Base-by-base conservation (phyloP, 495 filamentous ascomycete species). In the Neurospora sp. region DNA sequence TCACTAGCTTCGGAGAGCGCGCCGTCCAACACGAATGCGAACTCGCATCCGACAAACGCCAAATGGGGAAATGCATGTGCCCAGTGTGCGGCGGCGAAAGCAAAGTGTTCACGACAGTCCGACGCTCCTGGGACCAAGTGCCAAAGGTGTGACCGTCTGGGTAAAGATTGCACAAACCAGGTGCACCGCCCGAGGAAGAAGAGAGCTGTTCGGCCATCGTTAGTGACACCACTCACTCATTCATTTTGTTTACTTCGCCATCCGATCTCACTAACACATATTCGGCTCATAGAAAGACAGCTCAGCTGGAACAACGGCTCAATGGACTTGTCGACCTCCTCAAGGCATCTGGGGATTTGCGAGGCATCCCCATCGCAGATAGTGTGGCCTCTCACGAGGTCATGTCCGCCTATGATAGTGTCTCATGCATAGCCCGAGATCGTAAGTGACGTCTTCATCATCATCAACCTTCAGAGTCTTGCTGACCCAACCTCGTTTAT, bases 181-280 rank as follows among this genome's bases (percentile, higher is more conserved):
- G 54, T 66, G 54, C 54, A 80, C 49, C 75, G 75, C 16, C 81
- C 81, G 16, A 79, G 81, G 39, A 82, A 82, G 73, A 82, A 82
- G 74, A 76, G 81, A 69, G 80, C 81, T 70, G 74, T 71, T 69
- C 77, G 77, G 69, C 79, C 80, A 46, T 82, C 80, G 81, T 82
- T 76, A 77, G 80, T 60, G 12, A 40, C 42, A 38, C 70, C 70
- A n/a, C 16, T 31, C 62, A 18, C 46, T 40, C 11, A 31, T 39
- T 74, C 70, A 16, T 14, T 10, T 12, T 38, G 49, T 60, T 3
- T 70, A 9, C 14, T 38, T 27, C 9, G 9, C 44, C 20, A 12
- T 71, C 8, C n/a, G 0, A 20, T 71, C n/a, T 60, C 7, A 40
- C 39, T 72, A 35, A 72, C 70, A 37, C 18, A 66, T 42, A 16